Evolutionary conservation across 345 rosid genomes (phyloP).

Genomic region (Iberis pinnata): DNA sequence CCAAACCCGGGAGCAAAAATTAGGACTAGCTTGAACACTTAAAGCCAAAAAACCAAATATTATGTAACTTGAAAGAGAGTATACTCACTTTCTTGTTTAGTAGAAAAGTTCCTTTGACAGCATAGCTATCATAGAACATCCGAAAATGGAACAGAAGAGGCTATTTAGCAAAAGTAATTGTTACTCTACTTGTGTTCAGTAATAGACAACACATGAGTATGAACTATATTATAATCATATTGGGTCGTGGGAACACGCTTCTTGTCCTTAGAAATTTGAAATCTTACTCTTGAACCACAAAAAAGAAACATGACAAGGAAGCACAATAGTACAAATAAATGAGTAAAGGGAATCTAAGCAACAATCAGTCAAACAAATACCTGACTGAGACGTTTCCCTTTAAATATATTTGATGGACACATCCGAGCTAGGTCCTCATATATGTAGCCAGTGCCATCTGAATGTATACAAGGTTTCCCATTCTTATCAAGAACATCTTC

Average conservation of each 20-base stretch:
- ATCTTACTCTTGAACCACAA: not conserved
- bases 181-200: constrained; percentile 10
- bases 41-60: not conserved
- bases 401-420: constrained; percentile 40
- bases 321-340: not conserved
- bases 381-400: constrained; percentile 30
- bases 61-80: not conserved
- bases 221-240: constrained; percentile 27
- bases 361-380: constrained; percentile 11
- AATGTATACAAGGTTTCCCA: constrained; percentile 40
- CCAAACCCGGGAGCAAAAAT: constrained; percentile 15
- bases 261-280: constrained; percentile 1
- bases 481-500: constrained; percentile 32
- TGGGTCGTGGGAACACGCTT: constrained; percentile 25
- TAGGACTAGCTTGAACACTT: not conserved
- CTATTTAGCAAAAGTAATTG: constrained; percentile 27
- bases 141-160: constrained; percentile 78
- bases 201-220: not conserved
- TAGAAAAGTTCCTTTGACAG: constrained; percentile 74
- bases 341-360: not conserved
- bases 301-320: not conserved
- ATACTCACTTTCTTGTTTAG: constrained; percentile 53
- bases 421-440: constrained; percentile 66
- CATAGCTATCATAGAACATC: constrained; percentile 56
- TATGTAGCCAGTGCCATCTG: constrained; percentile 86